These are phyloP conservation scores for Linderina pennispora DNA, from an alignment of 192 early-diverging fungal species.

Conservation along the genomic window DNA sequence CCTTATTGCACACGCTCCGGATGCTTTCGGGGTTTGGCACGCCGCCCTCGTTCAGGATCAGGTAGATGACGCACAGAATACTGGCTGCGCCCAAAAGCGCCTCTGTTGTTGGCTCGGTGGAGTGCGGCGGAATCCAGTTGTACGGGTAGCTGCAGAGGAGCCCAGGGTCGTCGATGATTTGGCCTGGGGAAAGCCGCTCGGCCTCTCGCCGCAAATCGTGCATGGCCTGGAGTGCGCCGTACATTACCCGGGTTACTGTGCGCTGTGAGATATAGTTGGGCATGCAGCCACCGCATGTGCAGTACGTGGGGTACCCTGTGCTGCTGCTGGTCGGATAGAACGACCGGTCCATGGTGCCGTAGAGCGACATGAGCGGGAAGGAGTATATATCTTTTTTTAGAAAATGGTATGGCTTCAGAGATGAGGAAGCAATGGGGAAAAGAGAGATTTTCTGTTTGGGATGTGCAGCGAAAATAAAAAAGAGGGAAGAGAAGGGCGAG, in stretches of 20 bases:
- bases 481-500: too few relatives aligned
- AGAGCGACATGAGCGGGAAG: slow-evolving; percentile 13
- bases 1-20: slow-evolving; percentile 19
- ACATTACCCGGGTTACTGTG: slow-evolving; percentile 23
- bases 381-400: not conserved
- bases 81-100: slow-evolving; percentile 32
- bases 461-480: too few relatives aligned
- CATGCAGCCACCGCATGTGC: slow-evolving; percentile 31
- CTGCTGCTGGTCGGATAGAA: too few relatives aligned
- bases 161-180: slow-evolving; percentile 7
- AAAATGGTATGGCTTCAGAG: too few relatives aligned
- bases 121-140: slow-evolving; percentile 33
- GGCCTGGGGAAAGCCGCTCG: slow-evolving; percentile 9
- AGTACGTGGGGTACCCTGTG: too few relatives aligned
- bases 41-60: slow-evolving; percentile 26
- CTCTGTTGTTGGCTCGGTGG: slow-evolving; percentile 13
- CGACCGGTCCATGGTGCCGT: too few relatives aligned
- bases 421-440: too few relatives aligned
- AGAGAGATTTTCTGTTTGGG: too few relatives aligned
- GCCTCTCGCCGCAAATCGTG: slow-evolving; percentile 19
- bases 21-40: slow-evolving; percentile 14
- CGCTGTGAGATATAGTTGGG: slow-evolving; percentile 16
- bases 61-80: slow-evolving; percentile 35
- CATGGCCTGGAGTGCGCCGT: slow-evolving; percentile 34
- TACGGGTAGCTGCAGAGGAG: slow-evolving; percentile 26